Evolutionary conservation across 441 rosid species (phyloP).

Genomic region (Aleurites moluccanus): DNA sequence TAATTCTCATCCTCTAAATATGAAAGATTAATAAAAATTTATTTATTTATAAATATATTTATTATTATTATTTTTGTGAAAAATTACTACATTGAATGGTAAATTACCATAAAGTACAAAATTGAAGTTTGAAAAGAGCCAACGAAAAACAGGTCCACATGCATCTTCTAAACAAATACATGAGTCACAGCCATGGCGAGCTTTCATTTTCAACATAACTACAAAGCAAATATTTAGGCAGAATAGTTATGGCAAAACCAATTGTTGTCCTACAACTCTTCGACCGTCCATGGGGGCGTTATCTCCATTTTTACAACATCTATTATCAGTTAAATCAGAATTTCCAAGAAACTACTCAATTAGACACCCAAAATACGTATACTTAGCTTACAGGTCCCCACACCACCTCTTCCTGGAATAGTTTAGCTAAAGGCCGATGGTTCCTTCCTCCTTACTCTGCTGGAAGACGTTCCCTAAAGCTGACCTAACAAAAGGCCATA

Average conservation of each 20-base stretch:
- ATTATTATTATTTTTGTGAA: too few relatives aligned
- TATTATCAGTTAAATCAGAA: background rate
- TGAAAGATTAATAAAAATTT: too few relatives aligned
- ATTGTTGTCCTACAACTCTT: background rate
- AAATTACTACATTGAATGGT: too few relatives aligned
- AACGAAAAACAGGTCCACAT: background rate
- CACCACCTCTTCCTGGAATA: background rate
- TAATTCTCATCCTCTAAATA: too few relatives aligned
- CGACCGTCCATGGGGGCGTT: background rate
- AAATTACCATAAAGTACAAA: background rate
- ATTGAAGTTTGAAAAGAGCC: background rate
- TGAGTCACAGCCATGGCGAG: background rate
- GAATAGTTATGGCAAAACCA: background rate
- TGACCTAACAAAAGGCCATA: background rate
- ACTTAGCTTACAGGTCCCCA: too few relatives aligned
- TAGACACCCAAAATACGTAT: too few relatives aligned
- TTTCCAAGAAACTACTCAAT: background rate
- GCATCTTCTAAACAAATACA: background rate
- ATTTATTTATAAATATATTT: too few relatives aligned
- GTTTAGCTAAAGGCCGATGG: background rate
- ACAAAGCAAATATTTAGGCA: background rate
- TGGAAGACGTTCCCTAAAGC: too few relatives aligned
- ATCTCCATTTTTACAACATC: too few relatives aligned
- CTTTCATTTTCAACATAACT: constrained; percentile 20
- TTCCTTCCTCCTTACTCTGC: background rate